A percentile compares a stretch with the other conserved stretches of the same genome.
These are phyloP conservation scores for Polychaeton citri DNA, from an alignment of 2,329 filamentous ascomycete genomes.

Conservation along the genomic window DNA sequence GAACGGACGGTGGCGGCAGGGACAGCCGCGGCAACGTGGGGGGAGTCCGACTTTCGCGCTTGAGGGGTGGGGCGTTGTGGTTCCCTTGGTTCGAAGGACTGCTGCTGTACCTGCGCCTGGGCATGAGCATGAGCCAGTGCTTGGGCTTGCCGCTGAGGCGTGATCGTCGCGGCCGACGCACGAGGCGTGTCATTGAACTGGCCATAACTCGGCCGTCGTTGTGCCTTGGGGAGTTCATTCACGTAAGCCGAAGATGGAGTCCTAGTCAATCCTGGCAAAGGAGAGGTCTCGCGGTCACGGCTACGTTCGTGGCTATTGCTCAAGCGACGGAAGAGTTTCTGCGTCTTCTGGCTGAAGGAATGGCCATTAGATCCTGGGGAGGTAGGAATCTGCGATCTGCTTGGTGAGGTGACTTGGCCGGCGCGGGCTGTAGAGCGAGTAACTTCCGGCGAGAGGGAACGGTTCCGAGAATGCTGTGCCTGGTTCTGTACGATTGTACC, in stretches of 20 bases:
- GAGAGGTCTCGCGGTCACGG: slow-evolving; percentile 1
- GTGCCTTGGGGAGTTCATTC: slow-evolving; percentile 2
- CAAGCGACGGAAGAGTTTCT: slow-evolving; percentile 19
- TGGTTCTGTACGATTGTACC: not conserved
- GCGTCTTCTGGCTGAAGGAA: slow-evolving; percentile 16
- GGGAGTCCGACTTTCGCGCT: not conserved
- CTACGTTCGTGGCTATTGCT: slow-evolving; percentile 9
- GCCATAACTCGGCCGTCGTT: slow-evolving; percentile 6
- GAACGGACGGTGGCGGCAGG: too few relatives aligned
- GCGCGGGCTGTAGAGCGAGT: not conserved
- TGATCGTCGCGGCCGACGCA: not conserved
- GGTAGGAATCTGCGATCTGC: not conserved
- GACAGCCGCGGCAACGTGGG: not conserved
- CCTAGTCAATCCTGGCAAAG: slow-evolving; percentile 11
- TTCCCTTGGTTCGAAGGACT: not conserved
- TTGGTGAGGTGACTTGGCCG: not conserved
- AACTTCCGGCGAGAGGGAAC: not conserved
- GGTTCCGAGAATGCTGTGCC: not conserved
- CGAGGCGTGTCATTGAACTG: not conserved
- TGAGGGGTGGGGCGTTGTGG: not conserved
- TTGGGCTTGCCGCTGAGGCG: not conserved
- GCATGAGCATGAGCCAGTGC: not conserved
- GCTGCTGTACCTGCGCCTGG: not conserved
- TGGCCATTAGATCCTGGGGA: slow-evolving; percentile 1
- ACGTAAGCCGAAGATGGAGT: slow-evolving; percentile 11